A percentile compares a stretch with the other conserved stretches of the same genome.
Conservation (phyloP, 306 rosid genomes). For the Trichosanthes truncata region DNA sequence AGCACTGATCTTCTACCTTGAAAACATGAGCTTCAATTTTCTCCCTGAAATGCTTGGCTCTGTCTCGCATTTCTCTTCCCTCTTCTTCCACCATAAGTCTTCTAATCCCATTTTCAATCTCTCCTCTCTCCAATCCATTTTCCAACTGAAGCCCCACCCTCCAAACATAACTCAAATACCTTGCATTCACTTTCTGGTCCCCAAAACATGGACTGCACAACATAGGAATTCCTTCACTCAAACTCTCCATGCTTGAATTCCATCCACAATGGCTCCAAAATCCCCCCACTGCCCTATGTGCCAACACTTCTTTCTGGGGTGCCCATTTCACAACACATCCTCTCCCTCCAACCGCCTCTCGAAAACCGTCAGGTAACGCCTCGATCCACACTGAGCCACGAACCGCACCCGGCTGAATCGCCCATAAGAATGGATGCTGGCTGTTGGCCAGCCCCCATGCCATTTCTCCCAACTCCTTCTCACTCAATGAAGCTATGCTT, state of each 20-base stretch:
- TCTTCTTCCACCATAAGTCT: conserved; percentile 30
- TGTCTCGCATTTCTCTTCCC: conserved; percentile 37
- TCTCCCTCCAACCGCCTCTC: conserved; percentile 27
- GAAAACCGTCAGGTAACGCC: conserved; percentile 35
- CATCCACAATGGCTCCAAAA: conserved; percentile 71
- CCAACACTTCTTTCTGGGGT: conserved; percentile 51
- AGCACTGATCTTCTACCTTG: neutral
- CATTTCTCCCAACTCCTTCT: conserved; percentile 38
- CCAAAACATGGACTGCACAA: conserved; percentile 43
- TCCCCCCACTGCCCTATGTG: conserved; percentile 39
- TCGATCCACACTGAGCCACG: conserved; percentile 41
- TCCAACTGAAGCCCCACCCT: conserved; percentile 39
- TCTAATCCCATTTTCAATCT: conserved; percentile 32
- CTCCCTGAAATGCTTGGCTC: conserved; percentile 35
- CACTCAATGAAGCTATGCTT: conserved; percentile 28
- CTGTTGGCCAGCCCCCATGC: conserved; percentile 63
- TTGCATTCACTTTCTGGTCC: conserved; percentile 57
- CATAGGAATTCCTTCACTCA: conserved; percentile 58
- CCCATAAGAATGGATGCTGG: conserved; percentile 56
- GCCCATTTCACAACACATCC: conserved; percentile 66
- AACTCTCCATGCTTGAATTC: conserved; percentile 62
- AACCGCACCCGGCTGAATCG: conserved; percentile 43
- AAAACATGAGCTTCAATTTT: conserved; percentile 14
- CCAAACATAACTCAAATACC: conserved; percentile 43
- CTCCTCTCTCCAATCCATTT: conserved; percentile 33